These are phyloP conservation scores for Coniochaeta prunicola DNA, from an alignment of 2,329 filamentous ascomycete genomes.

Conservation along the genomic window DNA sequence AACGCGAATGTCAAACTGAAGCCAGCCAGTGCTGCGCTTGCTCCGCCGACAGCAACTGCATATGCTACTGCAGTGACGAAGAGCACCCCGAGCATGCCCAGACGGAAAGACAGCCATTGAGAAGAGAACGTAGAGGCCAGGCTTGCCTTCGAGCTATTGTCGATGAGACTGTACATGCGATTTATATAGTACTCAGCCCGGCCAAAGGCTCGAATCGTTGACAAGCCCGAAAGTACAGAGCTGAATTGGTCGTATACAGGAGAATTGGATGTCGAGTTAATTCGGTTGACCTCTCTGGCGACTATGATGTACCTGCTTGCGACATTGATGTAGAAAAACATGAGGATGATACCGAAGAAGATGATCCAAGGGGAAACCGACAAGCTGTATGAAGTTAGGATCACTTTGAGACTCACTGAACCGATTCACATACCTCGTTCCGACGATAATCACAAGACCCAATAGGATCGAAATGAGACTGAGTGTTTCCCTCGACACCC, in stretches of 20 bases:
- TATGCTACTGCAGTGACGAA: conserved; percentile 29
- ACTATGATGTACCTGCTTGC: conserved; percentile 27
- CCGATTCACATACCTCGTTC: conserved; percentile 19
- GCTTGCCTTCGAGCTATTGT: conserved; percentile 21
- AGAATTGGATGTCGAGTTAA: conserved; percentile 31
- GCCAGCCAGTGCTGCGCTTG: conserved; percentile 30
- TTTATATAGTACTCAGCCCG: conserved; percentile 27
- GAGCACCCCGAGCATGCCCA: conserved; percentile 29
- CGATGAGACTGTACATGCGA: conserved; percentile 24
- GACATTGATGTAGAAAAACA: conserved; percentile 24
- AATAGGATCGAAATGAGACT: conserved; percentile 20
- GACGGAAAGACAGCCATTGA: conserved; percentile 29
- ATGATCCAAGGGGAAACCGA: conserved; percentile 26
- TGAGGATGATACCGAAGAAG: conserved; percentile 25
- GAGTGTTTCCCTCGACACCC: conserved; percentile 20
- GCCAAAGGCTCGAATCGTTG: conserved; percentile 32
- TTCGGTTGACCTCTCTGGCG: conserved; percentile 31
- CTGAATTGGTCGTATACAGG: conserved; percentile 35
- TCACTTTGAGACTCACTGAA: conserved; percentile 23
- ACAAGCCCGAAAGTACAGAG: conserved; percentile 29
- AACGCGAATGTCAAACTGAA: conserved; percentile 33
- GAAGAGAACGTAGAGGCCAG: conserved; percentile 23
- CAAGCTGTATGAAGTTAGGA: conserved; percentile 9
- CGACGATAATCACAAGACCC: conserved; percentile 26
- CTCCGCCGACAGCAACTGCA: conserved; percentile 25